Conservation (phyloP, 495 filamentous ascomycete genomes). For the Aspergillus ostianus region DNA sequence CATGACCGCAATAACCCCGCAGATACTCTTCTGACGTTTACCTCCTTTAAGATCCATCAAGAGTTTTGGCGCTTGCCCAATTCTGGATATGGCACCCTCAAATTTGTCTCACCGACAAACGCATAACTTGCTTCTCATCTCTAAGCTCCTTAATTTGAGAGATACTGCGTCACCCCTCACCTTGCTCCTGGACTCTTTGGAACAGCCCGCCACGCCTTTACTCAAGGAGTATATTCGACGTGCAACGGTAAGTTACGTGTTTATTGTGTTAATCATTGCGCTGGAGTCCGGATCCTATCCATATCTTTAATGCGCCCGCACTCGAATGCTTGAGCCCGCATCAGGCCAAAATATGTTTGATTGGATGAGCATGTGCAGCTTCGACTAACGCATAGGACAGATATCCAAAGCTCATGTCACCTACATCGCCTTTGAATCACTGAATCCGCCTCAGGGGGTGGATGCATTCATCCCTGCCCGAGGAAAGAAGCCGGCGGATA, state of each 20-base stretch:
- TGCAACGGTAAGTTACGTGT: conserved; percentile 58
- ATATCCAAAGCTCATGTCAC: conserved; percentile 60
- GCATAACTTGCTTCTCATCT: conserved; percentile 83
- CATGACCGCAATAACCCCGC: conserved; percentile 15
- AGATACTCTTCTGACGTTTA: conserved; percentile 1
- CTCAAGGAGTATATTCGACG: conserved; percentile 70
- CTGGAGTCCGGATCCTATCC: neutral
- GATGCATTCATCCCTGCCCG: conserved; percentile 65
- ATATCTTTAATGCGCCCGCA: neutral
- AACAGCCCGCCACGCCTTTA: conserved; percentile 73
- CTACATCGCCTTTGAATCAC: conserved; percentile 75
- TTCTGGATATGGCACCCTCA: conserved; percentile 31
- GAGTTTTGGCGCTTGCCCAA: neutral
- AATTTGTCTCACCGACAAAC: conserved; percentile 68
- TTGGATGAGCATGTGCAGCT: neutral
- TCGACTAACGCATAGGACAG: conserved; percentile 24
- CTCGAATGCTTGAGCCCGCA: neutral
- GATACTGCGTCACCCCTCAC: conserved; percentile 86
- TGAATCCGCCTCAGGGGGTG: conserved; percentile 54
- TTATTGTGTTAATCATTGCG: neutral
- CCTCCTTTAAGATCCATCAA: neutral
- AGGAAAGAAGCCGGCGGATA: conserved; percentile 58
- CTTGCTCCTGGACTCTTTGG: conserved; percentile 77
- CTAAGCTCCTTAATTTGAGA: conserved; percentile 73
- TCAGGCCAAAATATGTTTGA: neutral